Percentiles rank a stretch among this genome's conserved stretches.
These are phyloP conservation scores for Camellia oleifera DNA, from an alignment of 179 eudicot genomes.

Conservation along the genomic window DNA sequence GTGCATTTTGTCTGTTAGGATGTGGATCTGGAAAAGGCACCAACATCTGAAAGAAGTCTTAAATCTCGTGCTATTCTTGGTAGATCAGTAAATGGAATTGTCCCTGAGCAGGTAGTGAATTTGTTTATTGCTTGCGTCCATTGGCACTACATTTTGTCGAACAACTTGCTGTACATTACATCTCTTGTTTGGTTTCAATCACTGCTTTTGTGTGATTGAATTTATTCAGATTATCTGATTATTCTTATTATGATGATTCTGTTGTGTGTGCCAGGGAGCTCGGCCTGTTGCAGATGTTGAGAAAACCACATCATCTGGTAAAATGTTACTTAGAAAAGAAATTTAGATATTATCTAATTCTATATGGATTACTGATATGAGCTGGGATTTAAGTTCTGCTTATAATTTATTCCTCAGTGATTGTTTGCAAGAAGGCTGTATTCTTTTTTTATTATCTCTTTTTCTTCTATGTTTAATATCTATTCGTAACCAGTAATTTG, in stretches of 20 bases:
- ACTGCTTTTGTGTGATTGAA: not conserved
- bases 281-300: constrained; percentile 66
- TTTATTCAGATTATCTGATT: constrained; percentile 10
- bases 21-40: constrained; percentile 65
- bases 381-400: too few relatives aligned
- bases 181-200: not conserved
- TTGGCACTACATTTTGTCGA: not conserved
- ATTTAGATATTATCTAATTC: not conserved
- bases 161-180: not conserved
- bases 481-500: not conserved
- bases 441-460: not conserved
- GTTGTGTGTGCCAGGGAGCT: constrained; percentile 39
- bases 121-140: not conserved
- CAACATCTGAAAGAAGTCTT: constrained; percentile 68
- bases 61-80: constrained; percentile 76
- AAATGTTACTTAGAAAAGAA: constrained; percentile 10
- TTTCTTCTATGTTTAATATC: not conserved
- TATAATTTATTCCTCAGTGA: not conserved
- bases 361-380: not conserved
- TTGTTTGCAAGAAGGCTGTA: too few relatives aligned
- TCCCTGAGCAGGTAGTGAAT: constrained; percentile 68
- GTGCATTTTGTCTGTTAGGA: constrained; percentile 44
- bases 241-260: constrained; percentile 1
- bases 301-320: constrained; percentile 65
- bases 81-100: constrained; percentile 66